Conservation (phyloP, 2,329 filamentous ascomycete genomes). For the Aspergillus sp. region DNA sequence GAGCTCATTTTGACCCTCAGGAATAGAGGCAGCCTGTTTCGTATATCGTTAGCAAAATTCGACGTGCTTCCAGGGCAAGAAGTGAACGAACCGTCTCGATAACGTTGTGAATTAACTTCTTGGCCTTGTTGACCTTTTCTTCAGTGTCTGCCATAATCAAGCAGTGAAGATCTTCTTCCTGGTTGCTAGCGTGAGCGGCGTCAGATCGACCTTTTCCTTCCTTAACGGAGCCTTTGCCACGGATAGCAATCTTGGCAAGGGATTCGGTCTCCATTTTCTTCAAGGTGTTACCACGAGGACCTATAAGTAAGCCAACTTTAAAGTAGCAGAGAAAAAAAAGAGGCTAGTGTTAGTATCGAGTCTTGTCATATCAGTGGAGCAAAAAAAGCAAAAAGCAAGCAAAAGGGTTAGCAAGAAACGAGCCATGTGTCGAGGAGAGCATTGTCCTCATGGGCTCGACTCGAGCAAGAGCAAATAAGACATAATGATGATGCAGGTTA, state of each 20-base stretch:
- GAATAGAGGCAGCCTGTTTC: slow-evolving; percentile 84
- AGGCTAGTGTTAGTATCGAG: slow-evolving; percentile 84
- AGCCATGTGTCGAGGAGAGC: slow-evolving; percentile 18
- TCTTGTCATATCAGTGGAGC: slow-evolving; percentile 33
- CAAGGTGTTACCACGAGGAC: slow-evolving; percentile 97
- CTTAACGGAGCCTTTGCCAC: slow-evolving; percentile 98
- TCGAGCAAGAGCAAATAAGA: slow-evolving; percentile 39
- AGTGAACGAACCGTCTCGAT: slow-evolving; percentile 82
- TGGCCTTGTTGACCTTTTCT: slow-evolving; percentile 99
- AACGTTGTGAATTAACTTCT: slow-evolving; percentile 95
- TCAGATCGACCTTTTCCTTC: slow-evolving; percentile 99
- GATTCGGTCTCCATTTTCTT: slow-evolving; percentile 99
- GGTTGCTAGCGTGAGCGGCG: slow-evolving; percentile 97
- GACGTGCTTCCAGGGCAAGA: not conserved
- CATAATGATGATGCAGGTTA: slow-evolving; percentile 42
- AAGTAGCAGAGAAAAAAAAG: slow-evolving; percentile 61
- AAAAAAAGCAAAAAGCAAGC: slow-evolving; percentile 15
- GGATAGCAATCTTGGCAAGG: slow-evolving; percentile 96
- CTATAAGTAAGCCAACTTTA: slow-evolving; percentile 99
- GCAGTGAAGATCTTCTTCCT: slow-evolving; percentile 98
- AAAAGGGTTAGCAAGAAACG: slow-evolving; percentile 38
- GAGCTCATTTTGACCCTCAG: slow-evolving; percentile 96
- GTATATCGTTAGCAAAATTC: slow-evolving; percentile 21
- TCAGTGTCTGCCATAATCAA: slow-evolving; percentile 99
- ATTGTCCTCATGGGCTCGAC: slow-evolving; percentile 33